These are phyloP conservation scores for Verticillium dahliae DNA, from an alignment of 2,329 filamentous ascomycete genomes.

Conservation along the genomic window DNA sequence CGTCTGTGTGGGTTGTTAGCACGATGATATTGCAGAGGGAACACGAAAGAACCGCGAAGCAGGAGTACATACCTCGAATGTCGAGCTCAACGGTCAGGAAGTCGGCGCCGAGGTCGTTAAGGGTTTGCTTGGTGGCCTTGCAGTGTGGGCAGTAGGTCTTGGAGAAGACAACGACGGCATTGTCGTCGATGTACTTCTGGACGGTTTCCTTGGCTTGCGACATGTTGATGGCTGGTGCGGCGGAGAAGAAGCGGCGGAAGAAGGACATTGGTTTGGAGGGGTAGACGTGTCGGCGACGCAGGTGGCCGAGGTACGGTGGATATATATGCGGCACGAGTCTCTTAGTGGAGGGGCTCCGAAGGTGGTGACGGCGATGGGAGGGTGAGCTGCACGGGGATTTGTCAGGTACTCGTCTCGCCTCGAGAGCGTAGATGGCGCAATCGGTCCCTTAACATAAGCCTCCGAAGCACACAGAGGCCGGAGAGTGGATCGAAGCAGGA, in stretches of 20 bases:
- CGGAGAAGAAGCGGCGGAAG: conserved; percentile 64
- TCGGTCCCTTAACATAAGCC: neutral
- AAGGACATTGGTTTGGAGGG: conserved; percentile 47
- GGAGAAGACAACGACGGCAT: conserved; percentile 89
- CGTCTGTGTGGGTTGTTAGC: conserved; percentile 46
- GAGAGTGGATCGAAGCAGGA: neutral
- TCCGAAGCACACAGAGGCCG: neutral
- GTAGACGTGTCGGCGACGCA: neutral
- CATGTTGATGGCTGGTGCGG: conserved; percentile 62
- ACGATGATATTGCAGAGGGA: neutral
- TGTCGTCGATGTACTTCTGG: conserved; percentile 80
- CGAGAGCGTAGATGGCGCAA: neutral
- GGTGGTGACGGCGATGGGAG: conserved; percentile 2
- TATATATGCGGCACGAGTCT: neutral
- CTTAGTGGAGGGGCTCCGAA: neutral
- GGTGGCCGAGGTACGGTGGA: neutral
- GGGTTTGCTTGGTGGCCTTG: conserved; percentile 66
- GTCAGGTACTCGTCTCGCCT: neutral
- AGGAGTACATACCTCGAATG: conserved; percentile 60
- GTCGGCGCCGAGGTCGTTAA: conserved; percentile 65
- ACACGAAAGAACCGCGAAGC: neutral
- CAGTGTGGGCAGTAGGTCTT: conserved; percentile 98
- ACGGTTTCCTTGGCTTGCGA: conserved; percentile 78
- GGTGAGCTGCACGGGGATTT: neutral
- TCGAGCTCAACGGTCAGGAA: conserved; percentile 78